Evolutionary conservation across 306 rosid genomes (phyloP), one percentile per base, ranked within the genome.

Genomic region (Chamaecrista fasciculata): DNA sequence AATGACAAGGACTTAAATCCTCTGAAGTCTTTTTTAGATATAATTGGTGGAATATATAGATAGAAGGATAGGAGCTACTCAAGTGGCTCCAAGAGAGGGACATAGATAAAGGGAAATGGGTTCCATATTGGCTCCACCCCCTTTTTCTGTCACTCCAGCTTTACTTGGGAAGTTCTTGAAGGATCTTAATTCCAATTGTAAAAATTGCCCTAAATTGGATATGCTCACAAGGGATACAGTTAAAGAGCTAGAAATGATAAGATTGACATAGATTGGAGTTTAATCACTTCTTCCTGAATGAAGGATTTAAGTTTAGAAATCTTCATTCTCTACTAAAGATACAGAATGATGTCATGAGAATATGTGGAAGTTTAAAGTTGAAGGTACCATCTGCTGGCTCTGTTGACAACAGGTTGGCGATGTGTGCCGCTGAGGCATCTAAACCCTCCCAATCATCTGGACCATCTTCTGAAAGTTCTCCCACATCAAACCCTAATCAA

Each of bases 401-500:
- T 52, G 99, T 83, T 68, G 99, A 91, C 80, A 95, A 72, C 79
- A 95, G 79, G 83, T 87, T 95, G 42, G 86, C 96, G 68, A 95
- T 89, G 85, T 95, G 97, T 42, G 97, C 69, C 53, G 97, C 97
- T 66, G 99, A 87, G 76, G 96, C 87, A 84, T 95, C 99, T 64
- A 95, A 84, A 77, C 96, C 97, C 76, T 95, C 99, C 97, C 88
- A 95, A 74, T 95, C 97, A 81, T 95, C 95, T 40, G 91, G 96
- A 69, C 93, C 91, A 58, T 91, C 88, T 76, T 91, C 99, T 55
- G 99, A 87, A 69, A 95, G 91, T 67, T 95, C 99, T 67, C 97
- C 97, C 80, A 78, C 84, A 77, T 91, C 96, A 78, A 95, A 95
- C 99, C 99, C 99, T 95, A 84, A 63, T 62, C 53, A 21, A 40